Evolutionary conservation across 2,329 filamentous ascomycete genomes (phyloP), one percentile per base, ranked within the genome.

Genomic region (Cadophora sp.): DNA sequence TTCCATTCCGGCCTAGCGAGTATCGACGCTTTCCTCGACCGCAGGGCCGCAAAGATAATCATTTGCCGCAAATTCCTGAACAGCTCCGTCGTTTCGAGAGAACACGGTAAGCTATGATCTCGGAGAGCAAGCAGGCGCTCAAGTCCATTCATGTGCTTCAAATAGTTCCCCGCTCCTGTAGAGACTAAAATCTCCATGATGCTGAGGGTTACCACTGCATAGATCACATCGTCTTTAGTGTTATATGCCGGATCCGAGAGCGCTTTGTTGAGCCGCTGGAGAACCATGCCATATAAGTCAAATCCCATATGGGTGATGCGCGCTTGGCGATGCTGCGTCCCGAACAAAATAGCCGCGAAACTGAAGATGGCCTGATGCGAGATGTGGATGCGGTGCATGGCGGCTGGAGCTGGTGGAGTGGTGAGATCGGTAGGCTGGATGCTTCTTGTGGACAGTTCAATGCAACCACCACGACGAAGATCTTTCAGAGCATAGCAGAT

Each of bases 81-180:
- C 22, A 77, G 34, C 26, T 72, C 66, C 14, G 69, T 53, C 8
- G 72, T 73, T 46, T 70, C 61, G 4, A 53, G 50, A 1, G 75
- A 74, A 26, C 61, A 68, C 26, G 61, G 62, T 16, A 58, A 34
- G 3, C 27, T 62, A 1, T 72, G 73, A 12, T 70, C 72, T 26
- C 76, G 75, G 16, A 78, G 71, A 31, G 70, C 72, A 8, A 78
- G 67, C 6, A 78, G 63, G 37, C 66, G 68, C 56, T 78, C 76
- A 6, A 78, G 59, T 7, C 76, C 76, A 46, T 67, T 53, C 71
- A 78, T 77, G 59, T 78, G 77, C 31, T 76, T 76, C 22, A 77
- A 27, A 66, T 73, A 75, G 29, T 73, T 68, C 19, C 69, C 68
- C 1, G 72, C 68, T 1, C 75, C 75, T 3, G 72, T 76, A 4